phyloP scores from a whole-genome alignment of 2,329 filamentous ascomycete species.

The Lithohypha guttulata region DNA sequence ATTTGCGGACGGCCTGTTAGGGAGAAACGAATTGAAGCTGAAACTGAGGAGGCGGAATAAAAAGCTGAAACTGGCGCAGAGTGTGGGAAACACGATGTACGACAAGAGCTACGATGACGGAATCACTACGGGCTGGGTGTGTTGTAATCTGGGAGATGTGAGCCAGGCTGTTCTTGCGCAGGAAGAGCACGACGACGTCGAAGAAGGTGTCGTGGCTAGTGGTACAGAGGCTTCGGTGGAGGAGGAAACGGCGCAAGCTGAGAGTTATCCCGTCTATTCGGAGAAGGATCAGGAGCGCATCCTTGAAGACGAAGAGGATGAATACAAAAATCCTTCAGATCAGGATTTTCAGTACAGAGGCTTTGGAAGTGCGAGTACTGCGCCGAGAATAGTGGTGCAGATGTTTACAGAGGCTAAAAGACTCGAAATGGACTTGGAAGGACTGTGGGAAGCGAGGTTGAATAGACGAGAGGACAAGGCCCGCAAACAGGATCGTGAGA shows the following conservation, averaged over 20 bases:
- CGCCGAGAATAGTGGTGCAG: slow-evolving; percentile 57
- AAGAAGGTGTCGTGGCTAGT: slow-evolving; percentile 6
- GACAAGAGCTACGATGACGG: slow-evolving; percentile 64
- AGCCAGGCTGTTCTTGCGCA: slow-evolving; percentile 35
- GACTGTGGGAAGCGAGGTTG: slow-evolving; percentile 43
- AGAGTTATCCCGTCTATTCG: slow-evolving; percentile 4
- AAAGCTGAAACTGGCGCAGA: slow-evolving; percentile 69
- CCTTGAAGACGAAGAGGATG: slow-evolving; percentile 24
- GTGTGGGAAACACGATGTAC: slow-evolving; percentile 44
- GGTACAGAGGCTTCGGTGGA: slow-evolving; percentile 1
- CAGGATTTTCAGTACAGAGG: slow-evolving; percentile 48
- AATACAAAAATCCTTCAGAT: slow-evolving; percentile 32
- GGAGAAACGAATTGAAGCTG: slow-evolving; percentile 81
- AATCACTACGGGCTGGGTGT: slow-evolving; percentile 89
- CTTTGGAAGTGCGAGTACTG: slow-evolving; percentile 53
- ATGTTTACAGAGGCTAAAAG: slow-evolving; percentile 63
- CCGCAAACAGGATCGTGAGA: slow-evolving; percentile 10
- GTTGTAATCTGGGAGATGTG: slow-evolving; percentile 72
- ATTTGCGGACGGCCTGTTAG: slow-evolving; percentile 76
- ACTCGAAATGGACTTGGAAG: slow-evolving; percentile 55
- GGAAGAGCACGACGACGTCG: slow-evolving; percentile 18
- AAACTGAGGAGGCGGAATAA: slow-evolving; percentile 72
- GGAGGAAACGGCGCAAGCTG: slow-evolving; percentile 18
- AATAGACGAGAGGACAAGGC: slow-evolving; percentile 13
- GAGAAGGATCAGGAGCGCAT: slow-evolving; percentile 15